These are phyloP conservation scores for Aspergillus ochraceus DNA, from an alignment of 2,329 filamentous ascomycete genomes.

Conservation along the genomic window DNA sequence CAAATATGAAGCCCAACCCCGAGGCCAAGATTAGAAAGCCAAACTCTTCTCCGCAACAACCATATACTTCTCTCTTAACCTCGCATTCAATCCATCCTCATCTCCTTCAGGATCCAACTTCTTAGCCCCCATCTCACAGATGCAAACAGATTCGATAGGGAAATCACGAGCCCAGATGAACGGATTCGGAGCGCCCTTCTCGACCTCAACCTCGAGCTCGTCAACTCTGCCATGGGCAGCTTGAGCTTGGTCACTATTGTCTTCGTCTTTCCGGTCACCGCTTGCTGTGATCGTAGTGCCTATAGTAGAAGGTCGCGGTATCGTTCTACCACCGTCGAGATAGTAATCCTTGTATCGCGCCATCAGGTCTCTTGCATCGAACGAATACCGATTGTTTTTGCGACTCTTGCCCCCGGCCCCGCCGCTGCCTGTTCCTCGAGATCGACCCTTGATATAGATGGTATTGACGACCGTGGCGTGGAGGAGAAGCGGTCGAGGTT, in stretches of 20 bases:
- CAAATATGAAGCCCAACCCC: background rate
- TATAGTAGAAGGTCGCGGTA: slow-evolving; percentile 11
- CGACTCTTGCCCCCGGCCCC: slow-evolving; percentile 4
- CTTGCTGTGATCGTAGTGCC: too few relatives aligned
- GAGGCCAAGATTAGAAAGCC: slow-evolving; percentile 12
- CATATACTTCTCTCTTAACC: slow-evolving; percentile 54
- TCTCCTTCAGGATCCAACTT: slow-evolving; percentile 52
- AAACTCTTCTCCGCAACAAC: slow-evolving; percentile 45
- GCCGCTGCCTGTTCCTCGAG: slow-evolving; percentile 4
- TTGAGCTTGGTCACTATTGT: background rate
- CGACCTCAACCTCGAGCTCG: background rate
- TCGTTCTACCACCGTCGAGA: slow-evolving; percentile 24
- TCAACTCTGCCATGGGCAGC: background rate
- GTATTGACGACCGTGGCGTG: slow-evolving; percentile 89
- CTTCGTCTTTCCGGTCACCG: too few relatives aligned
- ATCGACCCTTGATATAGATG: slow-evolving; percentile 58
- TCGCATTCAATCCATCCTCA: slow-evolving; percentile 40
- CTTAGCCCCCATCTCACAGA: slow-evolving; percentile 87
- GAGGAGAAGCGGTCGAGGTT: slow-evolving; percentile 63
- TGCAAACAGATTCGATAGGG: slow-evolving; percentile 67
- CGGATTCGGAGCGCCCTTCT: slow-evolving; percentile 14
- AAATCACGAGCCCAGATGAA: slow-evolving; percentile 71
- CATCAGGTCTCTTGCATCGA: slow-evolving; percentile 38
- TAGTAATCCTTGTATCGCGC: slow-evolving; percentile 37
- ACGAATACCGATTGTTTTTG: slow-evolving; percentile 46